Conservation (phyloP, 2,329 filamentous ascomycete genomes). For the Alternaria rosae region DNA sequence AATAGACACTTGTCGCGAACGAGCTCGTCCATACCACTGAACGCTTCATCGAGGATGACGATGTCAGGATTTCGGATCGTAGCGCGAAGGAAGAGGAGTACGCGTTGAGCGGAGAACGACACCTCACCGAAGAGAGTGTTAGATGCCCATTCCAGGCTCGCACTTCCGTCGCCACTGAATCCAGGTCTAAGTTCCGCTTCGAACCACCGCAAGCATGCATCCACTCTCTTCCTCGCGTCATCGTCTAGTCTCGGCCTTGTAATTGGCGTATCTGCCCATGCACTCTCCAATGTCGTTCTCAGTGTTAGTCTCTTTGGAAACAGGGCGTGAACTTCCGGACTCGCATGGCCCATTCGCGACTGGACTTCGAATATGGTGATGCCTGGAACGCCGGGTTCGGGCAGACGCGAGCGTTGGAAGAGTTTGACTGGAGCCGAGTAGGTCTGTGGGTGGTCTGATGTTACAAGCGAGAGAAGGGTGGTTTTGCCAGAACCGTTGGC, state of each 20-base stretch:
- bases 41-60: constrained; percentile 60
- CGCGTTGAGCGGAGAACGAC: constrained; percentile 81
- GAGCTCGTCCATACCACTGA: constrained; percentile 59
- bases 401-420: constrained; percentile 83
- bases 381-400: constrained; percentile 72
- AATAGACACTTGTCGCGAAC: constrained; percentile 86
- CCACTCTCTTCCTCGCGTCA: constrained; percentile 66
- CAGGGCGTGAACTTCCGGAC: constrained; percentile 91
- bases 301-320: constrained; percentile 82
- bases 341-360: constrained; percentile 86
- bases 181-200: constrained; percentile 74
- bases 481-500: constrained; percentile 97
- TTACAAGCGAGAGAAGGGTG: constrained; percentile 88
- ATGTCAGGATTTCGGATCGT: constrained; percentile 56
- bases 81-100: constrained; percentile 77
- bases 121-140: constrained; percentile 74
- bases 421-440: constrained; percentile 88
- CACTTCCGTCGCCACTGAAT: constrained; percentile 11
- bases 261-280: constrained; percentile 89
- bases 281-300: constrained; percentile 78
- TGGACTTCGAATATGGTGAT: constrained; percentile 95
- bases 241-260: constrained; percentile 70
- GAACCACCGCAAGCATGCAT: constrained; percentile 78
- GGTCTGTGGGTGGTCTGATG: constrained; percentile 93
- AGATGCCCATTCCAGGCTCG: constrained; percentile 68